These are phyloP conservation scores for Flaveria bidentis DNA, from an alignment of 129 eudicot genomes.

Conservation along the genomic window DNA sequence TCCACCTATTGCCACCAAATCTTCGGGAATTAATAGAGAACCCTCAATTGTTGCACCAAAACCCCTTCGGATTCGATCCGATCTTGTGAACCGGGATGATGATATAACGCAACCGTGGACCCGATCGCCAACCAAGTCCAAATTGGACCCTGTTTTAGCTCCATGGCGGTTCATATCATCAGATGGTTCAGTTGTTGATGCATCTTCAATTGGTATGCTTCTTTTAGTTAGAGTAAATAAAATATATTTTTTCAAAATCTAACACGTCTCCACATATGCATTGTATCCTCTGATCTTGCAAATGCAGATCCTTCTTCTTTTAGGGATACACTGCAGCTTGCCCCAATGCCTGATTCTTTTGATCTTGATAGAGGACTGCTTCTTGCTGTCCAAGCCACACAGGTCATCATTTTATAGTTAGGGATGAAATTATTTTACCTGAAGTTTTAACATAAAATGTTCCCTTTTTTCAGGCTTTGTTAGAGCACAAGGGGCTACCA, in stretches of 20 bases:
- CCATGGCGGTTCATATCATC: constrained; percentile 79
- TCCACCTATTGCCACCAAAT: constrained; percentile 58
- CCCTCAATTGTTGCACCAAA: constrained; percentile 68
- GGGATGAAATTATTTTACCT: not conserved
- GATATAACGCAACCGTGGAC: constrained; percentile 98
- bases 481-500: constrained; percentile 92
- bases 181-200: constrained; percentile 53
- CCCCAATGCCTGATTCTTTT: constrained; percentile 95
- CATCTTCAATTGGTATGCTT: constrained; percentile 55
- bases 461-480: constrained; percentile 61
- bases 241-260: not conserved
- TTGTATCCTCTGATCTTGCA: constrained; percentile 61
- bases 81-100: constrained; percentile 71
- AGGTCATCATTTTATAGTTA: constrained; percentile 42
- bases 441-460: not conserved
- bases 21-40: constrained; percentile 48
- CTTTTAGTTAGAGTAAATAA: constrained; percentile 21
- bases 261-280: constrained; percentile 4
- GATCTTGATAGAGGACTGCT: constrained; percentile 96
- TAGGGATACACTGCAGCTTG: constrained; percentile 86
- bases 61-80: constrained; percentile 84
- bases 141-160: constrained; percentile 86
- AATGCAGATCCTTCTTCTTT: constrained; percentile 86
- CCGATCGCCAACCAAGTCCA: constrained; percentile 95
- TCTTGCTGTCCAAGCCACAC: constrained; percentile 96